phyloP scores from a whole-genome alignment of 495 filamentous ascomycete species.

The Penicillium arizonense region DNA sequence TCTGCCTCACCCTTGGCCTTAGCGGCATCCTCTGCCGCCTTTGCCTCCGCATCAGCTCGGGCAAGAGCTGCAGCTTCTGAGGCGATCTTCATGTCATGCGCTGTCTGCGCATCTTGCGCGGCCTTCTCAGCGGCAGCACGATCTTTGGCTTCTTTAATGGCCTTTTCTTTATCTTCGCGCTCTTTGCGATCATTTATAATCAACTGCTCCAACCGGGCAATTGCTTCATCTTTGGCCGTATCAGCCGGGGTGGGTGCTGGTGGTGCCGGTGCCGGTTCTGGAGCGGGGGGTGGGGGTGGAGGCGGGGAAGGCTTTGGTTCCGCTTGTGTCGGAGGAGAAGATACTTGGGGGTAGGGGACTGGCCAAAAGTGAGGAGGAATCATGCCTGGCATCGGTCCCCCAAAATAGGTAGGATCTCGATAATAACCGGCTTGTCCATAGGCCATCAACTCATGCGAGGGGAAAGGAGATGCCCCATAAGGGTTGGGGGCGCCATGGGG shows the following conservation, averaged over 20 bases:
- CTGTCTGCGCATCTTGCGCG: slow-evolving; percentile 48
- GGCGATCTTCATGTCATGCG: slow-evolving; percentile 41
- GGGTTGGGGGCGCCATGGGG: slow-evolving; percentile 26
- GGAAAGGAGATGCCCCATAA: slow-evolving; percentile 36
- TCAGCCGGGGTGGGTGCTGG: slow-evolving; percentile 25
- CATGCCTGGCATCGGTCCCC: slow-evolving; percentile 32
- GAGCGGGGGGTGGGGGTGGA: slow-evolving; percentile 10
- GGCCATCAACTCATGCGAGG: slow-evolving; percentile 48
- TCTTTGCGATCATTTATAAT: slow-evolving; percentile 50
- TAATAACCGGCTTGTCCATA: slow-evolving; percentile 46
- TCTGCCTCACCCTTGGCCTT: slow-evolving; percentile 30
- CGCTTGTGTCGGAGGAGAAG: slow-evolving; percentile 31
- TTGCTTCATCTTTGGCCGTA: slow-evolving; percentile 48
- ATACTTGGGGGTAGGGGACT: slow-evolving; percentile 29
- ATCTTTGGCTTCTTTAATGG: slow-evolving; percentile 32
- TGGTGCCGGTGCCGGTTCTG: slow-evolving; percentile 12
- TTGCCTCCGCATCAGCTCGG: slow-evolving; percentile 36
- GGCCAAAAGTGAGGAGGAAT: slow-evolving; percentile 36
- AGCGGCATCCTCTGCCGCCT: slow-evolving; percentile 22
- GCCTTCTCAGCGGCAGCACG: slow-evolving; percentile 53
- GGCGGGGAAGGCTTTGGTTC: slow-evolving; percentile 23
- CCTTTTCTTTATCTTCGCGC: slow-evolving; percentile 44
- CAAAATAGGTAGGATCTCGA: slow-evolving; percentile 42
- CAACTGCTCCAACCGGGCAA: slow-evolving; percentile 50
- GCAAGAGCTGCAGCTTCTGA: slow-evolving; percentile 41